Base-by-base conservation (phyloP, 768 basidiomycete genomes). In the Tephrocybe sp. region DNA sequence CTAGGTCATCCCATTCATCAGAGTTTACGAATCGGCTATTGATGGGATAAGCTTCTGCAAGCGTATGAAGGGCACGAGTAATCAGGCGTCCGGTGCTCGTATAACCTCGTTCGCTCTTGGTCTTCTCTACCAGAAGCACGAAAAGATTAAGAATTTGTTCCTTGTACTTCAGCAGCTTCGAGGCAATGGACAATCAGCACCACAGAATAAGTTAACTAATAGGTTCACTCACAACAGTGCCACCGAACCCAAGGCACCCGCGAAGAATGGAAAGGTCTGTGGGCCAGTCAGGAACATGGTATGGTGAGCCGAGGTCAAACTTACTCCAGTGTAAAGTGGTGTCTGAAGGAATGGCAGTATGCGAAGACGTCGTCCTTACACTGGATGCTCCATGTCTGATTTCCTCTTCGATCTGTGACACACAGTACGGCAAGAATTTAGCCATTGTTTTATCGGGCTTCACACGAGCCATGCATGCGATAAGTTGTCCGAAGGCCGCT, bases 271-370 rank as follows among this genome's bases (percentile, higher is more conserved):
- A 75, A 65, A 94, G 76, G 65, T 92, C 90, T 91, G 55, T 29
- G 7, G 10, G 16, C 25, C 27, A 12, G 10, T 18, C 27, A 45
- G 30, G 16, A 48, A n/a, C 11, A 42, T 42, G 10, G 37, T 38
- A 47, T 34, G 25, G 39, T 0, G 13, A 23, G 16, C 4, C 4
- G 39, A 27, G 19, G 21, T 29, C 42, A 25, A 45, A 58, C 83
- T 68, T 59, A 91, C 91, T 94, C 90, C 94, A 97, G 64, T 97
- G 94, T 45, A 97, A 71, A 6, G 91, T 92, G 5, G 90, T 91
- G 57, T 92, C 90, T 2, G 88, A 89, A 6, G 90, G 85, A 2
- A 88, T 77, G 9, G 86, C 83, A 29, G 79, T 75, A 56, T 86
- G 81, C 4, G 78, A 78, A 1, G 86, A 88, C 2, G 91, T 92